Evolutionary conservation across 176 grass and related monocot species (phyloP), one percentile per base, ranked within the genome.

Genomic region (Panicum miliaceum): DNA sequence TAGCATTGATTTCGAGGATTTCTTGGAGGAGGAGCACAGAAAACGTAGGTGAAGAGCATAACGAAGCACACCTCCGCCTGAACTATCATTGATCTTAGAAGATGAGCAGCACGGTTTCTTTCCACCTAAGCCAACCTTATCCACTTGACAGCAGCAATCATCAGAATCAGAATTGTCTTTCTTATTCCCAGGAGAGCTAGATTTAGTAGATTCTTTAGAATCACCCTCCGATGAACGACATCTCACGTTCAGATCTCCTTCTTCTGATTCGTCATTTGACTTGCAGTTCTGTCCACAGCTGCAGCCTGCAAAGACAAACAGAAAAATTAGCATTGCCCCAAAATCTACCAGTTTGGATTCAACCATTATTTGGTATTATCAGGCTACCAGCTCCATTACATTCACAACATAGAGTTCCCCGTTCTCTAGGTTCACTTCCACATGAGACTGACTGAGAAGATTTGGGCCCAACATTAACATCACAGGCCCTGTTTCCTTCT

Each of bases 21-120:
- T 99, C 79, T 80, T 96, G 13, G 82, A 48, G 48, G 68, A 58
- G 35, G 91, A 81, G 69, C 97, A 82, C n/a, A 99, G 56, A 81
- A 99, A 99, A 15, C 97, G 93, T 46, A 99, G 81, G 58, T 99
- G 97, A 70, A 99, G 70, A 73, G 93, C 97, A 76, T 96, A 99
- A 19, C 97, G 93, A 79, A 99, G 90, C 37, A 90, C 91, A 19
- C 88, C 73, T 46, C 64, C 86, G 53, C 90, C 71, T 78, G 82
- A 77, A 81, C 72, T 90, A 86, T 92, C 90, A 4, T 95, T 92
- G 90, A 92, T 78, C 88, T 90, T 95, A 46, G 80, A 77, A 75
- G 90, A 78, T 36, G 78, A 82, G 66, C 86, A 74, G 40, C 88
- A 81, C 81, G 82, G 74, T 73, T 84, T 88, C 58, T 68, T 89